Conservation (phyloP, 1,139 yeast genomes). For the Diutina ranongensis region DNA sequence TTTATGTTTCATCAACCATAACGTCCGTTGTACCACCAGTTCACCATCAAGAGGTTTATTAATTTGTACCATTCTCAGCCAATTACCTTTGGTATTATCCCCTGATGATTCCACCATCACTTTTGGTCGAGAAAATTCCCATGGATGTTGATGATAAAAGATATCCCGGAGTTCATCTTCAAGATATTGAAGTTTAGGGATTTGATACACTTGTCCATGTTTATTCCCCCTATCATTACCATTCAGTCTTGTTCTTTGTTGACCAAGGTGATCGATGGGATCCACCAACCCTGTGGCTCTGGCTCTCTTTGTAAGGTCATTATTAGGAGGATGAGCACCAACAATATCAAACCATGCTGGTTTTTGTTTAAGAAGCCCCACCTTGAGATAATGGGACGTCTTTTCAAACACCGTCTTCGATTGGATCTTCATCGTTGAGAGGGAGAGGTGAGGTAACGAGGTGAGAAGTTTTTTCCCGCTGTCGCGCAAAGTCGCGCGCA, state of each 20-base stretch:
- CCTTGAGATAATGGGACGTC: slow-evolving; percentile 57
- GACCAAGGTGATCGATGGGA: slow-evolving; percentile 16
- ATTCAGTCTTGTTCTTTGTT: slow-evolving; percentile 40
- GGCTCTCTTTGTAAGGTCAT: slow-evolving; percentile 41
- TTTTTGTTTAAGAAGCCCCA: slow-evolving; percentile 52
- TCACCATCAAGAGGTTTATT: slow-evolving; percentile 81
- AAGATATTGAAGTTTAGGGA: slow-evolving; percentile 54
- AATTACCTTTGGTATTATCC: slow-evolving; percentile 46
- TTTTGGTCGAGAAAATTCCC: slow-evolving; percentile 96
- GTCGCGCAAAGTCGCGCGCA: too few relatives aligned
- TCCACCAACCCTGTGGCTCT: slow-evolving; percentile 22
- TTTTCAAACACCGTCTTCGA: slow-evolving; percentile 68
- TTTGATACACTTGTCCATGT: slow-evolving; percentile 30
- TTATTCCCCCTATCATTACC: slow-evolving; percentile 16
- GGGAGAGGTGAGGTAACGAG: too few relatives aligned
- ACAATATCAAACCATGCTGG: slow-evolving; percentile 88
- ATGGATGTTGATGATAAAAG: slow-evolving; percentile 90
- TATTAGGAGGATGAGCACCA: slow-evolving; percentile 67
- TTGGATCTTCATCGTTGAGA: slow-evolving; percentile 72
- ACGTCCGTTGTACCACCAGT: slow-evolving; percentile 82
- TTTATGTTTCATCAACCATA: slow-evolving; percentile 41
- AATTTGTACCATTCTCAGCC: slow-evolving; percentile 69
- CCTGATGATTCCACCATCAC: slow-evolving; percentile 67
- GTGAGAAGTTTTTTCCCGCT: not conserved
- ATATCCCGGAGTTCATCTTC: slow-evolving; percentile 78